A percentile compares a stretch with the other conserved stretches of the same genome.
Conservation (phyloP, 73 alveolate species). For the Tetrahymena malaccensis region DNA sequence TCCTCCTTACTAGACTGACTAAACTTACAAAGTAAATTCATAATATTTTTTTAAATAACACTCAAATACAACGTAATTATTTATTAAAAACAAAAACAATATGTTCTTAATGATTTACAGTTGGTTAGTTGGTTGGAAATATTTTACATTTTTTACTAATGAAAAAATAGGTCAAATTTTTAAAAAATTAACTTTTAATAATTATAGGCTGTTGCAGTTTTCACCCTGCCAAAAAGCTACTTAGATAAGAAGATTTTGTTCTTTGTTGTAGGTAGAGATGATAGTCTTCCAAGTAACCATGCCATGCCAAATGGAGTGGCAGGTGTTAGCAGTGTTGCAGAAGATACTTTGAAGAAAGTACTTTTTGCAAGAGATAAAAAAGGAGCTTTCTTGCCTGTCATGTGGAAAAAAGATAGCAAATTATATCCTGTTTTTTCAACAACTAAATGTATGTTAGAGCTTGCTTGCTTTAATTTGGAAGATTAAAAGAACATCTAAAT, state of each 20-base stretch:
- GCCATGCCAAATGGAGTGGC: constrained; percentile 95
- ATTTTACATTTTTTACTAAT: too few relatives aligned
- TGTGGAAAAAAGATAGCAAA: constrained; percentile 33
- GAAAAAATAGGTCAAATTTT: not conserved
- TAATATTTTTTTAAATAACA: not conserved
- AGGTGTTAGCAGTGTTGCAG: constrained; percentile 81
- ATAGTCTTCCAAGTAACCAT: constrained; percentile 75
- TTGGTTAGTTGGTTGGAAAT: too few relatives aligned
- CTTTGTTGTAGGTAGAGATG: constrained; percentile 88
- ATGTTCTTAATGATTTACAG: too few relatives aligned
- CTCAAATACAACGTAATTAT: too few relatives aligned
- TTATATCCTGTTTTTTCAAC: constrained; percentile 9
- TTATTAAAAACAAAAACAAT: too few relatives aligned
- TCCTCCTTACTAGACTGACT: constrained; percentile 89
- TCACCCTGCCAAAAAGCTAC: constrained; percentile 87
- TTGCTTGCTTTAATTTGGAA: constrained; percentile 34
- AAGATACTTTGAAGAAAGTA: constrained; percentile 38
- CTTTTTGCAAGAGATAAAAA: constrained; percentile 27
- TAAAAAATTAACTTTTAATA: not conserved
- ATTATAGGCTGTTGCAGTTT: constrained; percentile 69
- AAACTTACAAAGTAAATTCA: constrained; percentile 49
- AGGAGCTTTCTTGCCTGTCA: constrained; percentile 11
- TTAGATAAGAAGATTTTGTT: constrained; percentile 77
- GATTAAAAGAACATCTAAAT: constrained; percentile 7
- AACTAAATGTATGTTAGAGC: constrained; percentile 20